These are phyloP conservation scores for Trichophyton equinum DNA, from an alignment of 2,329 filamentous ascomycete species.

Conservation along the genomic window DNA sequence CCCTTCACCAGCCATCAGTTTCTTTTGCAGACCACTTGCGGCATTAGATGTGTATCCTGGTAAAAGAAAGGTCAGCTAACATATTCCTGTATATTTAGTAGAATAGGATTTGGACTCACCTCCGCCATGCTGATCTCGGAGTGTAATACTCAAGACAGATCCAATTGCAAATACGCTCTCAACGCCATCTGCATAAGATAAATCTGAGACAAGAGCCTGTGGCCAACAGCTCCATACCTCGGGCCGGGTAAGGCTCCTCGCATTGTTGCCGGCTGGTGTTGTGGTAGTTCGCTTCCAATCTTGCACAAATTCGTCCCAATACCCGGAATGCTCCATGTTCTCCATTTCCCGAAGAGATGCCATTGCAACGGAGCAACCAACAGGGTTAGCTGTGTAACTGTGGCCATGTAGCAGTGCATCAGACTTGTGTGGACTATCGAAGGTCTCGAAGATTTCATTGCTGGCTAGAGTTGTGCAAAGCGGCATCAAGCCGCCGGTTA, in stretches of 20 bases:
- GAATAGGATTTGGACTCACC: conserved; percentile 22
- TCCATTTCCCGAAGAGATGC: conserved; percentile 50
- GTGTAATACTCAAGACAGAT: conserved; percentile 56
- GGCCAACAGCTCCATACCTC: conserved; percentile 61
- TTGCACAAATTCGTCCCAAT: conserved; percentile 45
- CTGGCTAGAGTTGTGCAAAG: conserved; percentile 66
- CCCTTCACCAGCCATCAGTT: conserved; percentile 30
- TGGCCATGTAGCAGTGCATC: conserved; percentile 74
- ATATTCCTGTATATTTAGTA: not conserved
- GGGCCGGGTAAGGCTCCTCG: not conserved
- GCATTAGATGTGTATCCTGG: conserved; percentile 46
- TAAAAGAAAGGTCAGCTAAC: conserved; percentile 1
- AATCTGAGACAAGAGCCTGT: conserved; percentile 41
- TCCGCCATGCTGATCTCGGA: conserved; percentile 38
- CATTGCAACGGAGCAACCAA: conserved; percentile 69
- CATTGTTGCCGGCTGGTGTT: not conserved
- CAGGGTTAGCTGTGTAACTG: conserved; percentile 73
- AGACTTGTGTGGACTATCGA: conserved; percentile 58
- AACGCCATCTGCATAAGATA: conserved; percentile 48
- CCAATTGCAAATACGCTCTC: conserved; percentile 61
- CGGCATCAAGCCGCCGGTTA: conserved; percentile 68
- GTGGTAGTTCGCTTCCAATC: conserved; percentile 33
- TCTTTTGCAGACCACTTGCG: conserved; percentile 40
- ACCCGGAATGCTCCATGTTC: conserved; percentile 42
- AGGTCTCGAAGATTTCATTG: conserved; percentile 58